Percentiles rank a stretch among this genome's conserved stretches.
Conservation (phyloP, 371 early-diverging fungal genomes). For the Apophysomyces variabilis region DNA sequence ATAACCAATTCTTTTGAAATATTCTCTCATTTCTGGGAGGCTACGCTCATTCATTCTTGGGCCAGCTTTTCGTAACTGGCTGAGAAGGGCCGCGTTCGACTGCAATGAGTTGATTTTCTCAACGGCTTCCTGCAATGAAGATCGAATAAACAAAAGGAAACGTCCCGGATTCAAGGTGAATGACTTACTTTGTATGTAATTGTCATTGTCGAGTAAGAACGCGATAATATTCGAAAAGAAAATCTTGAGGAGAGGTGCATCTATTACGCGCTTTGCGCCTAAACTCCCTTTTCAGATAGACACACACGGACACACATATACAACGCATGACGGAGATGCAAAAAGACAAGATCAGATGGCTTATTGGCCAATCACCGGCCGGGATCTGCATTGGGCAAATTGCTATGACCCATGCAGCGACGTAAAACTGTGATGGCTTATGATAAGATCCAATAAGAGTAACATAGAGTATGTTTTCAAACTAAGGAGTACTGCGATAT, state of each 20-base stretch:
- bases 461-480: too few relatives aligned
- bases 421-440: too few relatives aligned
- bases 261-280: background rate
- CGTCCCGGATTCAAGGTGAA: too few relatives aligned
- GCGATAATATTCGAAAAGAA: background rate
- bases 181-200: conserved; percentile 16
- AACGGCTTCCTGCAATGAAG: conserved; percentile 67
- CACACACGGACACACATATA: too few relatives aligned
- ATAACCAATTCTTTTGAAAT: conserved; percentile 74
- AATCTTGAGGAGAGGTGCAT: background rate
- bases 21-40: conserved; percentile 75
- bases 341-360: background rate
- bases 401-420: background rate
- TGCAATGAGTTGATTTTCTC: conserved; percentile 78
- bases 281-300: too few relatives aligned
- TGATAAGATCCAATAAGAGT: too few relatives aligned
- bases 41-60: conserved; percentile 69
- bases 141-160: background rate
- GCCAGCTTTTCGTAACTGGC: conserved; percentile 73
- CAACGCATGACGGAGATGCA: background rate
- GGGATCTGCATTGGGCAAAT: background rate
- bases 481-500: too few relatives aligned
- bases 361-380: background rate
- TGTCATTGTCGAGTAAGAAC: conserved; percentile 17
- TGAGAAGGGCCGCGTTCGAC: conserved; percentile 81